phyloP scores from a whole-genome alignment of 768 basidiomycete species.

The Coprinopsis cinerea region DNA sequence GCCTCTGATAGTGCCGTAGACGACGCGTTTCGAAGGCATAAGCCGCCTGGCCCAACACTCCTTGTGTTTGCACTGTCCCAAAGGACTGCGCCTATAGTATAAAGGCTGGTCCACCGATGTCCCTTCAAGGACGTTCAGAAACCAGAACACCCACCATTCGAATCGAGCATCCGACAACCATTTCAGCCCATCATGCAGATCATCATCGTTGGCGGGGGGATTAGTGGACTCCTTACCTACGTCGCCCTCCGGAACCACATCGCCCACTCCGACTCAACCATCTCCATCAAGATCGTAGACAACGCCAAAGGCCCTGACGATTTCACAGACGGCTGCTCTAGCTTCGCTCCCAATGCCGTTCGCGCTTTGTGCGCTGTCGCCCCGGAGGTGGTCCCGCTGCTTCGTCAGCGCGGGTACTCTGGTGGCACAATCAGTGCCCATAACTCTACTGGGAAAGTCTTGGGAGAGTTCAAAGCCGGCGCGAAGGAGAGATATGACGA shows the following conservation, averaged over 20 bases:
- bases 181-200: no score
- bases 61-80: no score
- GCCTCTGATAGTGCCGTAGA: no score
- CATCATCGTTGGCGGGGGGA: conserved; percentile 30
- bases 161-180: no score
- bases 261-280: conserved; percentile 13
- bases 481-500: conserved; percentile 25
- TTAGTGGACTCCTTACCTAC: conserved; percentile 28
- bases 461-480: conserved; percentile 25
- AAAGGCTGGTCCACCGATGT: no score
- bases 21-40: no score
- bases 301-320: conserved; percentile 12
- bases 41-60: no score
- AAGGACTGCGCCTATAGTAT: no score
- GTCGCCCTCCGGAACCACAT: conserved; percentile 30
- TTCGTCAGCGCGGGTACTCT: conserved; percentile 22
- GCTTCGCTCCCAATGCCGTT: conserved; percentile 34
- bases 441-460: conserved; percentile 29
- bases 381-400: conserved; percentile 23
- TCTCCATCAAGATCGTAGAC: conserved; percentile 27
- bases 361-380: conserved; percentile 28
- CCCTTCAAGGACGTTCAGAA: no score
- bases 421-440: conserved; percentile 23
- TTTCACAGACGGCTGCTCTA: conserved; percentile 19
- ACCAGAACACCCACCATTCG: no score